phyloP scores from a whole-genome alignment of 2,329 filamentous ascomycete species.

The Sporothrix sp. region DNA sequence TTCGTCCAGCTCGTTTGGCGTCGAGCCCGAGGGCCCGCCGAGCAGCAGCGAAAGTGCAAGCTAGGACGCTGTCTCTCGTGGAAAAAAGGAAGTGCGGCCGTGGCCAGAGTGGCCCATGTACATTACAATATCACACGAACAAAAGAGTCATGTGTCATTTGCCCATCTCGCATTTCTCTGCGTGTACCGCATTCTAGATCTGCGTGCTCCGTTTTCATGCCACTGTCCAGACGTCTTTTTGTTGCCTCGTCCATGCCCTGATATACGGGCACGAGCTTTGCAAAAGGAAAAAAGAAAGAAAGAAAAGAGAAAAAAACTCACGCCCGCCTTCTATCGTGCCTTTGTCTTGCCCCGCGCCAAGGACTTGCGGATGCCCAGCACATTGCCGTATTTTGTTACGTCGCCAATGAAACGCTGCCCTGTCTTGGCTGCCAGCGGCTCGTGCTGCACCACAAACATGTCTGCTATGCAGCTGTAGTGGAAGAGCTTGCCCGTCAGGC shows the following conservation, averaged over 20 bases:
- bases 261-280: no score
- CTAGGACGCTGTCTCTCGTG: no score
- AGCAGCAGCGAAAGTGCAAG: neutral
- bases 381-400: constrained; percentile 17
- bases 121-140: constrained; percentile 9
- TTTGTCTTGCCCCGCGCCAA: neutral
- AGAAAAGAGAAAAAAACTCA: no score
- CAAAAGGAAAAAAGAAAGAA: no score
- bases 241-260: no score
- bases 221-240: no score
- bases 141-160: neutral
- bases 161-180: no score
- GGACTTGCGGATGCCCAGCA: constrained; percentile 21
- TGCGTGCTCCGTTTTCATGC: no score
- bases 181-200: no score
- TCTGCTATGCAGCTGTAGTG: constrained; percentile 56
- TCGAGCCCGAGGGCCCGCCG: constrained; percentile 20
- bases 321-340: no score
- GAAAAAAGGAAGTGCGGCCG: no score
- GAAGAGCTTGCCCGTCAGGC: constrained; percentile 73
- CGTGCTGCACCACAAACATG: constrained; percentile 75
- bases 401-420: constrained; percentile 24
- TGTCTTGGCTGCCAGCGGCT: constrained; percentile 44
- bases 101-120: constrained; percentile 8
- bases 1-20: constrained; percentile 35